Evolutionary conservation across 2,329 filamentous ascomycete genomes (phyloP).

Genomic region (Xylariaceae sp.): DNA sequence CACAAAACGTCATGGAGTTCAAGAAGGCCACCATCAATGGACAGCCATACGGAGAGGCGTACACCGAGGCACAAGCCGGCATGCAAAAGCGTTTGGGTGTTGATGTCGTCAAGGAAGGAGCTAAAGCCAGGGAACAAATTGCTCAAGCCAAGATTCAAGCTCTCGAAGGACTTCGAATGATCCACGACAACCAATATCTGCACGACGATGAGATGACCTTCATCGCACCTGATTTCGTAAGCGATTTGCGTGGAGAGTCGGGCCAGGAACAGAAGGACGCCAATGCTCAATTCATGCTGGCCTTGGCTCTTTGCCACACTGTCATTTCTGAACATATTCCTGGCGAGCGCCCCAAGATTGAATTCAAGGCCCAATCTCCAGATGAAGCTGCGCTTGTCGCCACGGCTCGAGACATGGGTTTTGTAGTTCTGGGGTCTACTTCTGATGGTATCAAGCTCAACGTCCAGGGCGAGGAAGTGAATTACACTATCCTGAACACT

Average conservation of each 20-base stretch:
- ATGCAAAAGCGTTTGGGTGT: slow-evolving; percentile 92
- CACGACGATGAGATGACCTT: slow-evolving; percentile 90
- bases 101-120: slow-evolving; percentile 77
- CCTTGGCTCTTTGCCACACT: slow-evolving; percentile 91
- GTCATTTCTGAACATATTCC: slow-evolving; percentile 89
- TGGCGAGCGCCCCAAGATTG: slow-evolving; percentile 85
- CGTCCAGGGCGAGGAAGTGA: slow-evolving; percentile 78
- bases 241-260: slow-evolving; percentile 75
- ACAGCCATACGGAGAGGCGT: slow-evolving; percentile 94
- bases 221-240: slow-evolving; percentile 83
- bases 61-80: slow-evolving; percentile 93
- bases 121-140: slow-evolving; percentile 72
- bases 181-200: slow-evolving; percentile 88
- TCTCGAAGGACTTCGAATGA: slow-evolving; percentile 66
- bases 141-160: slow-evolving; percentile 72
- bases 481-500: slow-evolving; percentile 86
- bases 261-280: slow-evolving; percentile 73
- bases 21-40: slow-evolving; percentile 98
- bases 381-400: slow-evolving; percentile 93
- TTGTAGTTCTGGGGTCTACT: slow-evolving; percentile 80
- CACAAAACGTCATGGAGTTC: slow-evolving; percentile 97
- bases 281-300: slow-evolving; percentile 90
- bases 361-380: slow-evolving; percentile 96
- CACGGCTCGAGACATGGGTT: slow-evolving; percentile 92
- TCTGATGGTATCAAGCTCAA: slow-evolving; percentile 82